Percentiles rank a stretch among this genome's conserved stretches.
Evolutionary conservation across 768 basidiomycete genomes (phyloP).

Genomic region (Termitomyces sp.): DNA sequence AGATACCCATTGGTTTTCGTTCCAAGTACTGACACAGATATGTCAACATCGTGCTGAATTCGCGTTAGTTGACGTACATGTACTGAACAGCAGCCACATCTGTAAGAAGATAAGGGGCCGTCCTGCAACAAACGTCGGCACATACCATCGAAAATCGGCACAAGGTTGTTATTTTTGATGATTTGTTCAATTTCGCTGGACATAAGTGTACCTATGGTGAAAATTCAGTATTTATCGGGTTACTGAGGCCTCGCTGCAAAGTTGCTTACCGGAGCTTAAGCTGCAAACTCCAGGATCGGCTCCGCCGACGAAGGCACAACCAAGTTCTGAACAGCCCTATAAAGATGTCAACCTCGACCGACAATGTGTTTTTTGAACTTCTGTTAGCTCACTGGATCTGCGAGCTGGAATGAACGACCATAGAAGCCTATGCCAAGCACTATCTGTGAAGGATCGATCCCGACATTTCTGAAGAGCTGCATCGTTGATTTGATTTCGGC

Average conservation of each 20-base stretch:
- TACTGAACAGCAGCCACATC: background rate
- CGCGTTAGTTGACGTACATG: background rate
- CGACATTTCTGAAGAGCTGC: slow-evolving; percentile 12
- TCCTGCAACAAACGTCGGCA: background rate
- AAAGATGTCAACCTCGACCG: background rate
- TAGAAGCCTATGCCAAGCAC: slow-evolving; percentile 16
- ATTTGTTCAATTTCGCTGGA: slow-evolving; percentile 15
- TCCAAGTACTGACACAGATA: background rate
- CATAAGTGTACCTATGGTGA: slow-evolving; percentile 9
- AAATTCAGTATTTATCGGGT: background rate
- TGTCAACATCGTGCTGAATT: background rate
- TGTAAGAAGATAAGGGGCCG: background rate
- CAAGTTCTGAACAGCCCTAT: background rate
- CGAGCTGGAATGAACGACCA: slow-evolving; percentile 14
- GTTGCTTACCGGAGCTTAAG: background rate
- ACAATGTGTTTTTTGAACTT: background rate
- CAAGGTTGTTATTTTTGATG: background rate
- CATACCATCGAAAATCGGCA: background rate
- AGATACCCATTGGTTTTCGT: slow-evolving; percentile 15
- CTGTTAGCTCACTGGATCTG: slow-evolving; percentile 4
- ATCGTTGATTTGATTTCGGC: slow-evolving; percentile 13
- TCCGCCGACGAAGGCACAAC: slow-evolving; percentile 12
- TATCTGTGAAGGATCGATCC: background rate
- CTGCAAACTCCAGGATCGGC: slow-evolving; percentile 8
- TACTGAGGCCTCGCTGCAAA: background rate